These are phyloP conservation scores for Crithidia thermophila DNA, from an alignment of 208 protist species.

Conservation along the genomic window DNA sequence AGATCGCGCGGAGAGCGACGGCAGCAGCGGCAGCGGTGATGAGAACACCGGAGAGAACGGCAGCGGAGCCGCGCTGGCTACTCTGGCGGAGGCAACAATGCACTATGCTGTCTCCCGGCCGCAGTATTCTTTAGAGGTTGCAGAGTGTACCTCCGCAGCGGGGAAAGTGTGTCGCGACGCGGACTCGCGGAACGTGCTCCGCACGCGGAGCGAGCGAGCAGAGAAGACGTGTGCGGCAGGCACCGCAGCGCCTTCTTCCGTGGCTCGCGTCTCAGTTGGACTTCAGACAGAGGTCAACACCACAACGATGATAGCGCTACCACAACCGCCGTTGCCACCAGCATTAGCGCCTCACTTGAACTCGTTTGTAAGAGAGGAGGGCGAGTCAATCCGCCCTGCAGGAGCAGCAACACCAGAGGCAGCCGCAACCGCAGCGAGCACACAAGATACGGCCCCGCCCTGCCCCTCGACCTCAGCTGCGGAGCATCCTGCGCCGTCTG, in stretches of 20 bases:
- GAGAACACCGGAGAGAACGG: background rate
- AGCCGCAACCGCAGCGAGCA: too few relatives aligned
- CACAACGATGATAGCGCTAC: too few relatives aligned
- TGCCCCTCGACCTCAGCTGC: background rate
- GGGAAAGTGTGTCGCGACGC: too few relatives aligned
- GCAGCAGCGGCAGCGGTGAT: background rate
- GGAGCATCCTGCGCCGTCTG: slow-evolving; percentile 17
- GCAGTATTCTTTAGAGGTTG: too few relatives aligned
- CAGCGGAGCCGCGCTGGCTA: background rate
- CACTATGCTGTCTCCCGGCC: slow-evolving; percentile 5
- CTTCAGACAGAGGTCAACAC: slow-evolving; percentile 1
- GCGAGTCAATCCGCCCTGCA: background rate
- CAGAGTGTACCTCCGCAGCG: too few relatives aligned
- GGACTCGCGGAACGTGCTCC: too few relatives aligned
- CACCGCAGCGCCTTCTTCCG: background rate
- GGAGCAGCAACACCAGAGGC: too few relatives aligned
- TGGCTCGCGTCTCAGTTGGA: background rate
- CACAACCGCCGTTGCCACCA: too few relatives aligned
- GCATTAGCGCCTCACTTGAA: too few relatives aligned
- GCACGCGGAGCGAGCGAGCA: background rate
- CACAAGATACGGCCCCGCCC: background rate
- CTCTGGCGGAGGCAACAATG: background rate
- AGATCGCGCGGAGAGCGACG: background rate
- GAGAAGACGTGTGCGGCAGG: background rate
- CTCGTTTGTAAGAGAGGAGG: background rate